Evolutionary conservation across 2,329 filamentous ascomycete species (phyloP), one percentile per base, ranked within the genome.

Genomic region (Colletotrichum noveboracense): DNA sequence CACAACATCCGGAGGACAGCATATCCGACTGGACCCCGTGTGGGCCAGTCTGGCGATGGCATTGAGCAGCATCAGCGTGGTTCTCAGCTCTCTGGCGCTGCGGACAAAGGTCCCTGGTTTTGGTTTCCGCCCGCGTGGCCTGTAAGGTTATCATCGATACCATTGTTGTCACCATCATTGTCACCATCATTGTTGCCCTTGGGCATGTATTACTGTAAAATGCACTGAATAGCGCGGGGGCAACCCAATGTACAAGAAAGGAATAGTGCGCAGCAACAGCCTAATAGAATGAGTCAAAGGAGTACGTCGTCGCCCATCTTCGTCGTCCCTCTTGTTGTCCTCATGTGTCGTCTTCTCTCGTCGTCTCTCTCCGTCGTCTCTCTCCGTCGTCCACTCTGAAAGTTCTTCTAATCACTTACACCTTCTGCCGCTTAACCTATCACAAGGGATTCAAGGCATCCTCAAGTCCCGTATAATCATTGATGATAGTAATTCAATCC

Each of bases 1-100:
- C 62, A 82, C 80, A 69, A 88, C 87, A 62, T 82, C 83, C 5
- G 80, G 82, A 3, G 89, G 88, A 3, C 82, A 82, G 34, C 93
- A 94, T 81, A 84, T 95, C 24, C 86, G 90, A 76, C 85, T 96
- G 62, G 93, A 95, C 82, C 94, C 94, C 0, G 94, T 94, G 2
- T 98, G 96, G 96, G 96, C 96, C 7, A 94, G 93, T 78, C 85
- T 98, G 82, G 96, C 96, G 1, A 98, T 98, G 96, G 96, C 96
- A 30, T 84, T 96, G 83, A 98, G 96, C 84, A 96, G 94, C 83
- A 93, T 98, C 78, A 97, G 94, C 81, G 96, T 98, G 61, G 94
- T 98, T 66, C 86, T 91, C 81, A 98, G 95, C 83, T 96, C 94
- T 86, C 85, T 98, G 80, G 88, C 92, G 66, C 84, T 98, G 86